Conservation (phyloP, 2,329 filamentous ascomycete genomes). For the Colletotrichum musae region DNA sequence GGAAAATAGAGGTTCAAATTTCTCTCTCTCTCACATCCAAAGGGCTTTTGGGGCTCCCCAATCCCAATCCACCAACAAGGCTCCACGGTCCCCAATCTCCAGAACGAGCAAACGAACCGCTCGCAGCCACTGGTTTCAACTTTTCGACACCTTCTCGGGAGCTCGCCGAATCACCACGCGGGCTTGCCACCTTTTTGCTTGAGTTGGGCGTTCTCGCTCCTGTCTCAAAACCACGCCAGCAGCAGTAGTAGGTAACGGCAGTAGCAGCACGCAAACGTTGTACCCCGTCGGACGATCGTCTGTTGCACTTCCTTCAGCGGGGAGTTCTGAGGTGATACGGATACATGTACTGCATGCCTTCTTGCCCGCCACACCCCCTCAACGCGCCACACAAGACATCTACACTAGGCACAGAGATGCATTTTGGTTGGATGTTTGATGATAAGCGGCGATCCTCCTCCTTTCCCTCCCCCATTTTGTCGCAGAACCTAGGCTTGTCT, state of each 20-base stretch:
- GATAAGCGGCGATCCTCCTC: not conserved
- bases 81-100: conserved; percentile 36
- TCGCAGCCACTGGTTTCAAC: conserved; percentile 23
- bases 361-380: too few relatives aligned
- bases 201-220: too few relatives aligned
- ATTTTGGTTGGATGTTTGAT: not conserved
- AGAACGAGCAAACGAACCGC: not conserved
- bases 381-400: too few relatives aligned
- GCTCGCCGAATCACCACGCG: not conserved
- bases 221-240: too few relatives aligned
- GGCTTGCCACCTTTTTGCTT: not conserved
- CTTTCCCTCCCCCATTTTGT: not conserved
- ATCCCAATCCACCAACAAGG: not conserved
- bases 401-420: not conserved
- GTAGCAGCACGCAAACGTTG: too few relatives aligned
- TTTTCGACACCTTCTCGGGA: conserved; percentile 3
- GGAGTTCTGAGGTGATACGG: not conserved
- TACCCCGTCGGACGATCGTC: too few relatives aligned
- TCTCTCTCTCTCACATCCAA: not conserved
- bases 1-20: conserved; percentile 37
- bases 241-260: too few relatives aligned
- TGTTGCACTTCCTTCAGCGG: conserved; percentile 25
- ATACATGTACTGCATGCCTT: too few relatives aligned
- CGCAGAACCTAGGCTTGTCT: conserved; percentile 4
- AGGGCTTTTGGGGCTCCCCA: too few relatives aligned